These are phyloP conservation scores for Amanita subjunquillea DNA, from an alignment of 768 basidiomycete genomes.

Conservation along the genomic window DNA sequence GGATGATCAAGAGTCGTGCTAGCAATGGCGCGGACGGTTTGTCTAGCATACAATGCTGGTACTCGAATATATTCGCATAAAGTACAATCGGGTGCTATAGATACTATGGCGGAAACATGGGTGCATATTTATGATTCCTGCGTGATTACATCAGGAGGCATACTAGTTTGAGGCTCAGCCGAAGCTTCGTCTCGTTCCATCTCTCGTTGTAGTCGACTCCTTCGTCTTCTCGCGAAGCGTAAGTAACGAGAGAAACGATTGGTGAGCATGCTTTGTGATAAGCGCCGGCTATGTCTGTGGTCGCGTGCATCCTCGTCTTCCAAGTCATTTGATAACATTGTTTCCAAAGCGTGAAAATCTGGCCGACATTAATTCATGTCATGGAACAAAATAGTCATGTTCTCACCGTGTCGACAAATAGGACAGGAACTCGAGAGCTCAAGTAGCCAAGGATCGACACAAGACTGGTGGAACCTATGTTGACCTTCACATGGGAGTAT, in stretches of 20 bases:
- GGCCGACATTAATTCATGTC: background rate
- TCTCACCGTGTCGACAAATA: slow-evolving; percentile 79
- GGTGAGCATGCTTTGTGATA: slow-evolving; percentile 9
- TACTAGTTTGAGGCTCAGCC: slow-evolving; percentile 23
- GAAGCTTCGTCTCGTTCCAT: slow-evolving; percentile 17
- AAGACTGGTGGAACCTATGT: slow-evolving; percentile 82
- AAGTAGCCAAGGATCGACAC: slow-evolving; percentile 91
- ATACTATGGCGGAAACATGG: background rate
- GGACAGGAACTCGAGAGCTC: slow-evolving; percentile 88
- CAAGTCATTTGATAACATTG: slow-evolving; percentile 31
- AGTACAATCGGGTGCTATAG: background rate
- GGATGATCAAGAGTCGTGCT: slow-evolving; percentile 8
- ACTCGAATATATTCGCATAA: background rate
- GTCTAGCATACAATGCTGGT: background rate
- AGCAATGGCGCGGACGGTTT: background rate
- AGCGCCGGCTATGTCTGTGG: slow-evolving; percentile 7
- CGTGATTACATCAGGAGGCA: slow-evolving; percentile 18
- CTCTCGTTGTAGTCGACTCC: slow-evolving; percentile 14
- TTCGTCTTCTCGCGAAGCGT: slow-evolving; percentile 35
- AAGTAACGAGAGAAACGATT: slow-evolving; percentile 51
- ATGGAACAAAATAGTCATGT: background rate
- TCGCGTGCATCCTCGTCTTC: slow-evolving; percentile 12
- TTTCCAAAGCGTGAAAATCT: slow-evolving; percentile 56
- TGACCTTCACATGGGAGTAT: slow-evolving; percentile 87
- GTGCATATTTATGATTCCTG: slow-evolving; percentile 7